These are phyloP conservation scores for Fagopyrum esculentum DNA, from an alignment of 148 eudicot species.

Conservation along the genomic window DNA sequence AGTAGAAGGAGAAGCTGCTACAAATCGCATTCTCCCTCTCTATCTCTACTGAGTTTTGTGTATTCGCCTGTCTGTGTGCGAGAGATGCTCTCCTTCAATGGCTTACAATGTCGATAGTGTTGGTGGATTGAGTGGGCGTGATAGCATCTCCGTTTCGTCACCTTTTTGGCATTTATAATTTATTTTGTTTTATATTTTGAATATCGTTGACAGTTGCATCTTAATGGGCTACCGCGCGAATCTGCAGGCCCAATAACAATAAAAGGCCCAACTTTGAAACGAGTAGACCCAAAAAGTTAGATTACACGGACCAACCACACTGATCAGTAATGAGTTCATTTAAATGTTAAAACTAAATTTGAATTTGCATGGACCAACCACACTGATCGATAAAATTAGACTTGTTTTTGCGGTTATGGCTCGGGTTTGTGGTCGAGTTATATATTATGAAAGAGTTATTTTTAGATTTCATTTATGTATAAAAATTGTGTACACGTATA, in stretches of 20 bases:
- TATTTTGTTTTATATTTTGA: background rate
- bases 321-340: too few relatives aligned
- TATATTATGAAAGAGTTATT: too few relatives aligned
- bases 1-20: conserved; percentile 15
- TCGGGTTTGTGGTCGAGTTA: too few relatives aligned
- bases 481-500: too few relatives aligned
- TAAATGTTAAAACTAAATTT: too few relatives aligned
- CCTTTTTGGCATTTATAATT: background rate
- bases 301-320: too few relatives aligned
- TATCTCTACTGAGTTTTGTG: background rate
- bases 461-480: too few relatives aligned
- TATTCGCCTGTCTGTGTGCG: background rate
- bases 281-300: background rate
- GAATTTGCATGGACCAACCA: too few relatives aligned
- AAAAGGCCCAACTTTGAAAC: background rate
- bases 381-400: too few relatives aligned
- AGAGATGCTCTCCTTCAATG: conserved; percentile 11
- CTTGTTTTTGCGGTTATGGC: too few relatives aligned
- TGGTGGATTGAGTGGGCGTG: conserved; percentile 15
- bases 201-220: background rate
- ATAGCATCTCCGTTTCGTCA: background rate
- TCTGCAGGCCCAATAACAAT: conserved; percentile 1
- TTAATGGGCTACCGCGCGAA: conserved; percentile 8
- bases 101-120: conserved; percentile 9
- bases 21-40: conserved; percentile 11